phyloP scores from a whole-genome alignment of 129 eudicot genomes.

The Apium graveolens region DNA sequence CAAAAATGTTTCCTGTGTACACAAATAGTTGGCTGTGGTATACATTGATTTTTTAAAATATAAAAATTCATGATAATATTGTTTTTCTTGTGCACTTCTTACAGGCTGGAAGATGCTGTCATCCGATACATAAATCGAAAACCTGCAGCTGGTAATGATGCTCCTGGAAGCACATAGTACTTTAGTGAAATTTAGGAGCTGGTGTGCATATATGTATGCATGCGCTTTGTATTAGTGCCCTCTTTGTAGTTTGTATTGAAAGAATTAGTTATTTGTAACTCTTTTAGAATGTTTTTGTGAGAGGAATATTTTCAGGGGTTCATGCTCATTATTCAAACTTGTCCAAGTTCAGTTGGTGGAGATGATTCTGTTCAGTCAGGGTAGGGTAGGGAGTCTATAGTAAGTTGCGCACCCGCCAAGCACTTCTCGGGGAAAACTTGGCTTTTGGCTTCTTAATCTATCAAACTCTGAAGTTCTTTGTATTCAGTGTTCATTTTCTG shows the following conservation, averaged over 20 bases:
- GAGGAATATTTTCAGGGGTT: background rate
- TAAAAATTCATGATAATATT: background rate
- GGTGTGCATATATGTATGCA: background rate
- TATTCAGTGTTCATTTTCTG: background rate
- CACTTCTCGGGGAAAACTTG: background rate
- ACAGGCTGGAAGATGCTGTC: constrained; percentile 91
- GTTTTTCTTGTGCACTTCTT: constrained; percentile 11
- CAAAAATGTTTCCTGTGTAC: background rate
- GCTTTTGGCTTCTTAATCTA: background rate
- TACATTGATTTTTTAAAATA: background rate
- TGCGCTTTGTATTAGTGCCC: background rate
- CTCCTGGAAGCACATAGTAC: constrained; percentile 51
- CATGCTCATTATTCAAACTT: background rate
- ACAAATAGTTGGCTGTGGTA: background rate
- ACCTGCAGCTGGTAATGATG: constrained; percentile 46
- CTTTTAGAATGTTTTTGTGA: background rate
- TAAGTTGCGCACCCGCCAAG: too few species aligned
- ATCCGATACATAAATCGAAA: constrained; percentile 77
- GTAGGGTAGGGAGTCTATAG: background rate
- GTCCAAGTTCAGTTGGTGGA: constrained; percentile 4
- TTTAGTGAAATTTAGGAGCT: constrained; percentile 1
- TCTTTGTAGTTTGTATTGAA: background rate
- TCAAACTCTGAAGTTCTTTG: background rate
- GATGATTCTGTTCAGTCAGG: background rate
- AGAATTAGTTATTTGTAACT: background rate